Conservation (phyloP, 2,329 filamentous ascomycete genomes). For the Metarhizium anisopliae region DNA sequence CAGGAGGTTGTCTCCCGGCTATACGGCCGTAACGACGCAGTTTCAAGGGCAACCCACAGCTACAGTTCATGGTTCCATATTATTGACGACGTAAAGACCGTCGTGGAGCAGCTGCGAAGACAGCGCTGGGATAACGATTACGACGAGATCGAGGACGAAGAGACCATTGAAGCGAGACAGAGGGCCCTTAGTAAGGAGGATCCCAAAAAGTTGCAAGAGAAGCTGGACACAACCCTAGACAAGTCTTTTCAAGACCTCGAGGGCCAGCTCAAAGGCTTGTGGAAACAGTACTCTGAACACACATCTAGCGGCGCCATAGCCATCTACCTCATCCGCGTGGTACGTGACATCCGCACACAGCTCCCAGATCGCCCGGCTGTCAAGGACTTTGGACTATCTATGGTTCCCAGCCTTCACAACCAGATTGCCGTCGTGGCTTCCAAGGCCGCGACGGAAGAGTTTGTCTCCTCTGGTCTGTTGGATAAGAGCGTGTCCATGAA, state of each 20-base stretch:
- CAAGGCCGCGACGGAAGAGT: conserved; percentile 36
- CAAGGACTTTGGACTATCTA: conserved; percentile 46
- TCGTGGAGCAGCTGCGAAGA: conserved; percentile 56
- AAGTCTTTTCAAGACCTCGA: conserved; percentile 52
- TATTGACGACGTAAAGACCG: conserved; percentile 55
- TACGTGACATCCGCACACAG: conserved; percentile 64
- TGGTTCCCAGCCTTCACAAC: conserved; percentile 57
- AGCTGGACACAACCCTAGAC: conserved; percentile 46
- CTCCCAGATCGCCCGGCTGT: conserved; percentile 46
- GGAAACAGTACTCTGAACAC: conserved; percentile 35
- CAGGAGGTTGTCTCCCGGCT: conserved; percentile 58
- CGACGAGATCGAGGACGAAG: conserved; percentile 65
- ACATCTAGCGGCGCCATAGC: conserved; percentile 43
- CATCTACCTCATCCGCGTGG: conserved; percentile 61
- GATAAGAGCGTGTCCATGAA: conserved; percentile 47
- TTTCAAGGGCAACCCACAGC: conserved; percentile 50
- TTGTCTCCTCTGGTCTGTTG: conserved; percentile 32
- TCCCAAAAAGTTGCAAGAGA: conserved; percentile 51
- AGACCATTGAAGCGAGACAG: conserved; percentile 58
- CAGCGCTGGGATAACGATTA: conserved; percentile 70
- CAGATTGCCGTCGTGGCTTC: conserved; percentile 48
- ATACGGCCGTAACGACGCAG: conserved; percentile 61
- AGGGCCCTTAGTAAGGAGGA: conserved; percentile 64
- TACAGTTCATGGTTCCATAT: conserved; percentile 69
- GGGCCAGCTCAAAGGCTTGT: conserved; percentile 41